phyloP scores from a whole-genome alignment of 148 eudicot species.

The Rhododendron molle region DNA sequence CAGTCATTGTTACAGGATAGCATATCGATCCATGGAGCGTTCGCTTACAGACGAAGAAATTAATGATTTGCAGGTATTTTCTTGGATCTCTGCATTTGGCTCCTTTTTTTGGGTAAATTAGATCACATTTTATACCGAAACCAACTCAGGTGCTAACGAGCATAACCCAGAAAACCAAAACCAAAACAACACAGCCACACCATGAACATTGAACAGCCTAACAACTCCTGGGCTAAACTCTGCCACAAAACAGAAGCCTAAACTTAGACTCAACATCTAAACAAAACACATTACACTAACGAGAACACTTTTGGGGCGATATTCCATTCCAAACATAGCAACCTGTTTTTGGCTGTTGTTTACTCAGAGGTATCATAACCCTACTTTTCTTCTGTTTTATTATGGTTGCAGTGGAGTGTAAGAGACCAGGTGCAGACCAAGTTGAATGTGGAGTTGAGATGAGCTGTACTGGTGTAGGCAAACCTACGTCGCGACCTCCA shows the following conservation, averaged over 20 bases:
- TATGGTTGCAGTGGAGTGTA: constrained; percentile 71
- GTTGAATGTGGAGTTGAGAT: constrained; percentile 82
- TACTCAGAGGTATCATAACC: neutral
- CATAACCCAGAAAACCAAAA: neutral
- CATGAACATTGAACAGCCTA: neutral
- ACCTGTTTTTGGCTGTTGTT: neutral
- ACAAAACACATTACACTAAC: neutral
- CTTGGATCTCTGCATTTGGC: neutral
- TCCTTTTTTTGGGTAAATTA: neutral
- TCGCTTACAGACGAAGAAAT: constrained; percentile 94
- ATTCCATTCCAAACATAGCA: neutral
- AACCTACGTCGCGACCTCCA: neutral
- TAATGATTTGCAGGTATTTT: constrained; percentile 76
- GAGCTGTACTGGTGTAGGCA: constrained; percentile 7
- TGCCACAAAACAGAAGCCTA: neutral
- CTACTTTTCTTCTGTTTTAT: neutral
- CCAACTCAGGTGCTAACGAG: neutral
- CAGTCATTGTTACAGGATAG: constrained; percentile 89
- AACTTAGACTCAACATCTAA: neutral
- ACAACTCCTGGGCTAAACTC: neutral
- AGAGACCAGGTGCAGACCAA: constrained; percentile 69
- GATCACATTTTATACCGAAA: neutral
- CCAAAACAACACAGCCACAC: neutral
- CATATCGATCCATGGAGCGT: constrained; percentile 95
- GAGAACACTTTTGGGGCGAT: neutral